Conservation (phyloP, 257 asterid species). For the Solanum appendiculatum region DNA sequence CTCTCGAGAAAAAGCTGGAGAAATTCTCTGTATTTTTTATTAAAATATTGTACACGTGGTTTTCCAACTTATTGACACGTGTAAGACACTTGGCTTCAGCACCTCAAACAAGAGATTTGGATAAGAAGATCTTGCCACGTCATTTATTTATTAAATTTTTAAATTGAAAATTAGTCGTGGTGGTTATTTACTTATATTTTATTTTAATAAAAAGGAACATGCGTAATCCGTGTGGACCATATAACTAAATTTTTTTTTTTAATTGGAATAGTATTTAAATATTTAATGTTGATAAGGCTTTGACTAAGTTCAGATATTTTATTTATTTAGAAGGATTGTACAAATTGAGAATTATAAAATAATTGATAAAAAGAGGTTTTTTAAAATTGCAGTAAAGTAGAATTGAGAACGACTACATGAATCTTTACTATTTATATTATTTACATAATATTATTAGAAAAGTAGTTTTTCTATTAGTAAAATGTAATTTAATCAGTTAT, state of each 20-base stretch:
- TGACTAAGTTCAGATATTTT: not conserved
- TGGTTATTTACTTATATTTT: too few species aligned
- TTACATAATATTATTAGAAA: too few species aligned
- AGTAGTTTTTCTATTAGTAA: too few species aligned
- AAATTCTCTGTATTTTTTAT: not conserved
- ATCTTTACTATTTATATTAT: too few species aligned
- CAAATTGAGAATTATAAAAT: not conserved
- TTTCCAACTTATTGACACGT: not conserved
- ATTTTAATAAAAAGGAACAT: not conserved
- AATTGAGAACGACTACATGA: too few species aligned
- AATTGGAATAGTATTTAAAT: not conserved
- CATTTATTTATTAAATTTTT: not conserved
- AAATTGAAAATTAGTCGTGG: not conserved
- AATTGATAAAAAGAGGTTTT: not conserved
- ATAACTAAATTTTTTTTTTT: not conserved
- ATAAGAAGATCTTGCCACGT: slow-evolving; percentile 13
- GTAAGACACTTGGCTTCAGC: not conserved
- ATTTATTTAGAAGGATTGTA: not conserved
- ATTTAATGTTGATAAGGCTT: not conserved
- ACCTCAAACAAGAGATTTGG: slow-evolving; percentile 1
- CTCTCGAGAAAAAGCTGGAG: not conserved
- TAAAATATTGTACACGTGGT: not conserved
- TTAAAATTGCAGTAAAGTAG: not conserved
- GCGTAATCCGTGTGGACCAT: not conserved
- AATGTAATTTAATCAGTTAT: too few species aligned